These are phyloP conservation scores for Fraxinus angustifolia DNA, from an alignment of 305 asterid species.

Conservation along the genomic window DNA sequence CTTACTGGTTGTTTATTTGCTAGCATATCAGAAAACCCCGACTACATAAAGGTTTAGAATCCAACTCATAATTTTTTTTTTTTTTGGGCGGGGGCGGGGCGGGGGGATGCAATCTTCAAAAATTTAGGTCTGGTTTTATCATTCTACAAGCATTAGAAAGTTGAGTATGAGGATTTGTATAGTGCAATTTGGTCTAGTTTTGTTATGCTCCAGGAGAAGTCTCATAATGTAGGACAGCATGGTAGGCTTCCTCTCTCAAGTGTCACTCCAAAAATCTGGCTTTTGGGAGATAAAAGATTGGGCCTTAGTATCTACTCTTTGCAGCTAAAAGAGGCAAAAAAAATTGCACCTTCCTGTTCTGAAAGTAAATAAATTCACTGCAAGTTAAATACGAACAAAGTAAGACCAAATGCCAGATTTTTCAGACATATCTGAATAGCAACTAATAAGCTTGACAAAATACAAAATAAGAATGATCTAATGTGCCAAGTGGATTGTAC, in stretches of 20 bases:
- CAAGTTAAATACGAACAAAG: not conserved
- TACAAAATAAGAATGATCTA: not conserved
- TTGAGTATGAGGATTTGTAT: not conserved
- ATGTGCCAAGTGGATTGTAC: not conserved
- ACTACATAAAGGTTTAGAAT: too few species aligned
- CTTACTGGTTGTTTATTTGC: not conserved
- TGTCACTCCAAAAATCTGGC: not conserved
- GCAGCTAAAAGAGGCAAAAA: not conserved
- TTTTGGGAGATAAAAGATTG: not conserved
- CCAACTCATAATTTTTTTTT: too few species aligned
- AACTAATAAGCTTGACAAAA: not conserved
- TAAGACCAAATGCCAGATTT: not conserved
- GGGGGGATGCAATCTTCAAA: not conserved
- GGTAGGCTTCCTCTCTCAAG: not conserved
- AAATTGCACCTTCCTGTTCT: slow-evolving; percentile 1
- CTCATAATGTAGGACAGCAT: not conserved
- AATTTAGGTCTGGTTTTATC: not conserved
- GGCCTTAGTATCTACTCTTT: not conserved
- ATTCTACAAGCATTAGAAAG: not conserved
- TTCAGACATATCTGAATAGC: not conserved
- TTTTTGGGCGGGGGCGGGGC: too few species aligned
- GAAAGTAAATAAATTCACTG: not conserved
- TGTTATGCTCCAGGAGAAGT: not conserved
- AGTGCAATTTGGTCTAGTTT: not conserved
- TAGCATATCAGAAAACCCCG: not conserved